Evolutionary conservation across 2,329 filamentous ascomycete genomes (phyloP), one percentile per base, ranked within the genome.

Genomic region (Colletotrichum sp.): DNA sequence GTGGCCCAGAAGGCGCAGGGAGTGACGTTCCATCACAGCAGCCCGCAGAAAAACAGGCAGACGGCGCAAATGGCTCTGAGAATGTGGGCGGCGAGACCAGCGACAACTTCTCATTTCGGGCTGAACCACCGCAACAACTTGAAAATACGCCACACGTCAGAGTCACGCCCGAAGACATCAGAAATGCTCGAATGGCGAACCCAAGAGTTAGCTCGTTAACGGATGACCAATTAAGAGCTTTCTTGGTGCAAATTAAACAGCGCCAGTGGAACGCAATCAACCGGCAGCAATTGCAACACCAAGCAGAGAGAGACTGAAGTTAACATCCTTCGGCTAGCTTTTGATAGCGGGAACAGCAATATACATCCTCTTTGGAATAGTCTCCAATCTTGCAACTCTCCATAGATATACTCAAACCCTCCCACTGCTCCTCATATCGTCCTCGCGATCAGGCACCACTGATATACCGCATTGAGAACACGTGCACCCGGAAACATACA

Each of bases 161-260:
- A 44, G 18, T n/a, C 0, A 49, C 44, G n/a, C 44, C n/a, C 18
- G 18, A 52, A 21, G 44, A 52, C 18, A 52, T 52, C n/a, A 52
- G n/a, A 21, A 52, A 52, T 52, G n/a, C 6, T 21, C 44, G 44
- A 21, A 13, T 13, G n/a, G n/a, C 10, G 44, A 52, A 52, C 44
- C 44, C 44, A 21, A 0, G 13, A 13, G 1, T 21, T 21, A 1
- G 2, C 0, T 52, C 44, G 10, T 52, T 52, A 2, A 52, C 44
- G 12, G 44, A 52, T 52, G n/a, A 52, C 2, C 44, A 52, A 21
- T 21, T 52, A 7, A 21, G 10, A 8, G 10, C 44, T 52, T 52
- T 52, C 44, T 2, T 52, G 0, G 10, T 13, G 4, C n/a, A 8
- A 7, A 21, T 52, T 2, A 52, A 52, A 52, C n/a, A 12, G 18